Evolutionary conservation across 371 early-diverging fungal genomes (phyloP), one percentile per base, ranked within the genome.

Genomic region (Mortierella sp.): DNA sequence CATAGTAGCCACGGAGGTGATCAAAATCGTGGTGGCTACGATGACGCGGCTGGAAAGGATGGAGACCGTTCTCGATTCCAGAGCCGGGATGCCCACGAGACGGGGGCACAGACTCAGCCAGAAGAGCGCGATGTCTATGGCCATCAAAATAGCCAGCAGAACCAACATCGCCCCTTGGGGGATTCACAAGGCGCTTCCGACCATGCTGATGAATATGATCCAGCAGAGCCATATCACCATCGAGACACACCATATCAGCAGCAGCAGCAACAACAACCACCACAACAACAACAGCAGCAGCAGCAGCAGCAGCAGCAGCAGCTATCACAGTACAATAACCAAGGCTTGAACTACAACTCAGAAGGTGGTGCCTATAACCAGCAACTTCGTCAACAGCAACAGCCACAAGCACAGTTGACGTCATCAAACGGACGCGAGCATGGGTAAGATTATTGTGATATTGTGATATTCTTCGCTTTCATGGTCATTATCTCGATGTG

Each of bases 381-480:
- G 20, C 72, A 65, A n/a, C 16, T 18, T 35, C 70, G 32, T 43
- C 70, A 49, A 45, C 69, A 68, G 39, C 62, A 73, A 32, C 67
- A 49, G 1, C 54, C 14, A 20, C 63, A 49, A 39, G 37, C 66
- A 11, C 68, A 73, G 63, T 45, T 64, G 5, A 22, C 78, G 18
- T 40, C 74, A 8, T 51, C 73, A 9, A 60, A 28, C 9, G 70
- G 70, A 35, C 78, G 78, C 16, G 78, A 78, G 66, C 78, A 62
- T 70, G 78, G 78, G 78, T 78, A 78, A 78, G 78, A 62, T 62
- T 22, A 43, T 2, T 35, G 30, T 10, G 11, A 2, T 22, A 43
- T 2, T 35, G 30, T 10, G 11, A 2, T 47, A 37, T 26, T 59
- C 35, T 8, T 51, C 22, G 3, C 2, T 68, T 43, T 51, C 47